Percentiles rank a stretch among this genome's conserved stretches.
Conservation (phyloP, 805 yeast genomes). For the Phaffomyces opuntiae region DNA sequence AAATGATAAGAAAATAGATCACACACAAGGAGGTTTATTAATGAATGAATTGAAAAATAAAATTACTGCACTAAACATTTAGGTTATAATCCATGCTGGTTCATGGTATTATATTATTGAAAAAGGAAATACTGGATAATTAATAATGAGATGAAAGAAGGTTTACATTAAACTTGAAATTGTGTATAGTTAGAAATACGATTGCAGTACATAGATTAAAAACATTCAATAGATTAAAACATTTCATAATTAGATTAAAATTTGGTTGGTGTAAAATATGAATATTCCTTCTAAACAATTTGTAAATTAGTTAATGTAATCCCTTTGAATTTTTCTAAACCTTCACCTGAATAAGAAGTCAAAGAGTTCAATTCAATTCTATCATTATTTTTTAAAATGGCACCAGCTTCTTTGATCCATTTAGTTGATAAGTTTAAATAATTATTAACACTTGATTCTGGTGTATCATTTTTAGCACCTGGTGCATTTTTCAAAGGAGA, state of each 20-base stretch:
- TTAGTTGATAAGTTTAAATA: slow-evolving; percentile 59
- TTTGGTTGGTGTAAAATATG: too few species aligned
- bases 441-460: slow-evolving; percentile 68
- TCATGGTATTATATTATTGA: background rate
- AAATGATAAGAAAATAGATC: slow-evolving; percentile 10
- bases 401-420: slow-evolving; percentile 77
- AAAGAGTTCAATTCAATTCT: slow-evolving; percentile 73
- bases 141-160: too few species aligned
- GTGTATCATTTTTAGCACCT: slow-evolving; percentile 77
- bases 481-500: slow-evolving; percentile 91
- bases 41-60: slow-evolving; percentile 15
- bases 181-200: too few species aligned
- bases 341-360: slow-evolving; percentile 73
- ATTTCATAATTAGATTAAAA: too few species aligned
- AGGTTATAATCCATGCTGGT: slow-evolving; percentile 2
- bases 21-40: slow-evolving; percentile 7
- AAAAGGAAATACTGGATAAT: too few species aligned
- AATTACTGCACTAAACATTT: slow-evolving; percentile 1
- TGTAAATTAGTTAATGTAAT: slow-evolving; percentile 26
- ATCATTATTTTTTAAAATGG: slow-evolving; percentile 36
- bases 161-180: too few species aligned
- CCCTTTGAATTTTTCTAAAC: slow-evolving; percentile 50
- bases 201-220: too few species aligned
- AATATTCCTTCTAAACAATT: slow-evolving; percentile 13
- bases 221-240: too few species aligned